phyloP scores from a whole-genome alignment of 1,284 basidiomycete genomes.

The Cystobasidium slooffiae region DNA sequence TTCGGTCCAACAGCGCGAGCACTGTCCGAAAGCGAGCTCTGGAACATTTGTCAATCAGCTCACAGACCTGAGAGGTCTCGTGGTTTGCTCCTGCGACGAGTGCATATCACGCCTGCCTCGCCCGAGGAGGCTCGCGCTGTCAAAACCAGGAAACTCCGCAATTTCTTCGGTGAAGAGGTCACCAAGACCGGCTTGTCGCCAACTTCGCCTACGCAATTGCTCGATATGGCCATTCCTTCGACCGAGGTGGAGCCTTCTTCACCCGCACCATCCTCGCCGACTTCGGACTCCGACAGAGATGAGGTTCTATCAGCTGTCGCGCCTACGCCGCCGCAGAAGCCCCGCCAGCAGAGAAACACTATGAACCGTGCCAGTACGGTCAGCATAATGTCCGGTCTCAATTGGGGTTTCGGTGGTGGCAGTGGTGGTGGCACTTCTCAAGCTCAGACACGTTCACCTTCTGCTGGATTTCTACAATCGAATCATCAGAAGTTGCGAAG shows the following conservation, averaged over 20 bases:
- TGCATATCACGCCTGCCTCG: constrained; percentile 52
- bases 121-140: constrained; percentile 45
- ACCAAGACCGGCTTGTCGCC: constrained; percentile 42
- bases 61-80: constrained; percentile 76
- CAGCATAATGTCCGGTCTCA: constrained; percentile 89
- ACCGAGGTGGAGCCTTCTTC: constrained; percentile 51
- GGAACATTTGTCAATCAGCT: constrained; percentile 82
- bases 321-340: constrained; percentile 45
- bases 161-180: constrained; percentile 65
- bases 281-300: constrained; percentile 29
- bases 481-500: constrained; percentile 70
- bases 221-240: constrained; percentile 49
- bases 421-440: constrained; percentile 25
- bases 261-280: constrained; percentile 46
- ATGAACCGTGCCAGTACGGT: constrained; percentile 91
- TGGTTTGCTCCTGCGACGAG: constrained; percentile 74
- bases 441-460: constrained; percentile 54
- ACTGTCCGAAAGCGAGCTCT: constrained; percentile 79
- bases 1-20: constrained; percentile 59
- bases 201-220: constrained; percentile 47
- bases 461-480: constrained; percentile 51
- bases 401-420: constrained; percentile 54
- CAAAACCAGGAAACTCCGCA: constrained; percentile 59
- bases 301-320: constrained; percentile 42
- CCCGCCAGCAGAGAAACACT: constrained; percentile 61